phyloP scores from a whole-genome alignment of 2,329 filamentous ascomycete species.

The Aspergillus uvarum region DNA sequence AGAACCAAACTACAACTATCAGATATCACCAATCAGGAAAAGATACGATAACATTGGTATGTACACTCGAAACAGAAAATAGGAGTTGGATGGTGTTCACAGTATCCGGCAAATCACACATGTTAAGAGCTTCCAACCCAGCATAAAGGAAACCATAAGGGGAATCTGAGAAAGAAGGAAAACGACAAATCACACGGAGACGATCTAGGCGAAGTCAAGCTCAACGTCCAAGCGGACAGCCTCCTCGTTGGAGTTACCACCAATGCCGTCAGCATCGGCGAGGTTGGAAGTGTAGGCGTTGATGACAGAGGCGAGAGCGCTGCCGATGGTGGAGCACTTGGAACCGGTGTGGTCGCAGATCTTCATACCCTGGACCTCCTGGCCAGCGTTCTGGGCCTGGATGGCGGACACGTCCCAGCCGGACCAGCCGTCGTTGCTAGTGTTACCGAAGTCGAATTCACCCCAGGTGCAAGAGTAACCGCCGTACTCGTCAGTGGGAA shows the following conservation, averaged over 20 bases:
- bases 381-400: conserved; percentile 29
- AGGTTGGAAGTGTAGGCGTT: conserved; percentile 37
- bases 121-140: background rate
- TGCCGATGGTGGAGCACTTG: conserved; percentile 35
- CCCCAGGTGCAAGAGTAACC: conserved; percentile 42
- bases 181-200: conserved; percentile 7
- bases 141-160: conserved; percentile 10
- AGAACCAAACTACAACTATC: background rate
- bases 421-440: conserved; percentile 33
- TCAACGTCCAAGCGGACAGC: conserved; percentile 34
- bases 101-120: background rate
- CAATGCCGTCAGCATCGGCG: conserved; percentile 30
- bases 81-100: background rate
- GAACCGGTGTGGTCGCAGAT: conserved; percentile 32
- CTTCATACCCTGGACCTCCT: conserved; percentile 38
- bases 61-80: conserved; percentile 3
- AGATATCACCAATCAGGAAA: background rate
- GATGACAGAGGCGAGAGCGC: conserved; percentile 20
- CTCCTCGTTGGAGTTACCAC: conserved; percentile 26
- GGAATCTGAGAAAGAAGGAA: conserved; percentile 6
- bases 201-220: conserved; percentile 30
- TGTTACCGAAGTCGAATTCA: conserved; percentile 41
- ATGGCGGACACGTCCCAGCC: conserved; percentile 46
- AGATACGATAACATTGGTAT: background rate
- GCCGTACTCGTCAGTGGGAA: conserved; percentile 31